Base-by-base conservation (phyloP, 2,329 filamentous ascomycete genomes). In the Apiospora sp. region DNA sequence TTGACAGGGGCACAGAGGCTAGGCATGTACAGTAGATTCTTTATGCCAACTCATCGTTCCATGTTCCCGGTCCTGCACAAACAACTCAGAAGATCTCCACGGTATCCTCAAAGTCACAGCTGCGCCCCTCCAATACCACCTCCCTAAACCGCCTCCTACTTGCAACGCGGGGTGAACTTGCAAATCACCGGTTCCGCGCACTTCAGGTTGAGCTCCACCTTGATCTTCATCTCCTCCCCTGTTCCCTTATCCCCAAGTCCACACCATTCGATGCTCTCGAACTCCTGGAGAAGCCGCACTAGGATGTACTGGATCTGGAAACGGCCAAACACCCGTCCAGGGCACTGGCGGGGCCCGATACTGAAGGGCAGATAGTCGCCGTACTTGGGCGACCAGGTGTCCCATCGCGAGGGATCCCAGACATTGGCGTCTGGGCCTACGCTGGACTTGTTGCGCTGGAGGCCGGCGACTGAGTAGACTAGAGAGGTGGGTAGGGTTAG, bases 341-440 rank as follows among this genome's bases (percentile, higher is more conserved):
- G 68, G 37, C 68, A 69, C 46, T 69, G 68, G 24, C 68, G 68
- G 8, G 68, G 68, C 68, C 68, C 68, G 5, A 69, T 48, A 24
- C 68, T 69, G 37, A 69, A 69, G 44, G 68, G 68, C n/a, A 69
- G 68, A 46, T 69, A 69, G 43, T 69, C 68, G 68, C 68, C 68
- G 24, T 48, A 49, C 68, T 69, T 51, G 27, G 68, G 68, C 68
- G 30, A 13, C 43, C 46, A 69, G 14, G 27, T 54, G 14, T 69
- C 68, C 68, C 68, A 69, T 34, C 68, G 68, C 12, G 68, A 24
- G 22, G 68, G 68, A n/a, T 69, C 46, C 46, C 46, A 69, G 16
- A 49, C 30, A 12, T 48, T 14, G 30, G 68, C 68, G 44, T 69
- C 46, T 30, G 68, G 14, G 16, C 68, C 68, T 10, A 49, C 43